A percentile compares a stretch with the other conserved stretches of the same genome.
These are phyloP conservation scores for Phytophthora hybrid DNA, from an alignment of 352 stramenopile species.

Conservation along the genomic window DNA sequence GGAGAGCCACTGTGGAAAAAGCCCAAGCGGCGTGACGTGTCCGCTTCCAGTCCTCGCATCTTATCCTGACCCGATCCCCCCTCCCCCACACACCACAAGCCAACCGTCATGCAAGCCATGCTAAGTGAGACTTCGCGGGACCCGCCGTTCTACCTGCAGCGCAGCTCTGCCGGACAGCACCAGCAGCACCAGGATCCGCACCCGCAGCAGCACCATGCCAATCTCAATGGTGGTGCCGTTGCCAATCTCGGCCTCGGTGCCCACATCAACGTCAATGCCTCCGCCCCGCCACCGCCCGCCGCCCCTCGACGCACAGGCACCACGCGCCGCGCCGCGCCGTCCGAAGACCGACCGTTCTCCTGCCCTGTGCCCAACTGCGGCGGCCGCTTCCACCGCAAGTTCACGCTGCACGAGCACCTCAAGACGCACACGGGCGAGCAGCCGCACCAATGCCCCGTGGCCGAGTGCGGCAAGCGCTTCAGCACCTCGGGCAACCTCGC, in stretches of 20 bases:
- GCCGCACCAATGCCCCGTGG: slow-evolving; percentile 68
- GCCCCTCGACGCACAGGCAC: slow-evolving; percentile 18
- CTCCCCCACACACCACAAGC: neutral
- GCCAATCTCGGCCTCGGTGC: slow-evolving; percentile 38
- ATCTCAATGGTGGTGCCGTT: slow-evolving; percentile 38
- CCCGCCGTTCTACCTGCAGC: slow-evolving; percentile 47
- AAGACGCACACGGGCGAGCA: slow-evolving; percentile 89
- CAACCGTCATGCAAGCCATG: slow-evolving; percentile 44
- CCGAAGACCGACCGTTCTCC: slow-evolving; percentile 42
- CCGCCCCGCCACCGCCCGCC: slow-evolving; percentile 5
- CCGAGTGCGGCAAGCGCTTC: slow-evolving; percentile 68
- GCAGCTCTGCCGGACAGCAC: slow-evolving; percentile 26
- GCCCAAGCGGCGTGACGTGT: slow-evolving; percentile 29
- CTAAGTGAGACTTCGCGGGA: slow-evolving; percentile 39
- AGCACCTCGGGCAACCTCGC: slow-evolving; percentile 69
- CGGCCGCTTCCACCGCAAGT: slow-evolving; percentile 79
- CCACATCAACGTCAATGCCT: slow-evolving; percentile 29
- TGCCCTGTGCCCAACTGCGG: slow-evolving; percentile 53
- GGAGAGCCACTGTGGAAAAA: slow-evolving; percentile 45
- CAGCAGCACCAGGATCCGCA: slow-evolving; percentile 29
- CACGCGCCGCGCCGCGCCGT: slow-evolving; percentile 43
- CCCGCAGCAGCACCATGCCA: slow-evolving; percentile 25
- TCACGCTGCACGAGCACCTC: slow-evolving; percentile 80
- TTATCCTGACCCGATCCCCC: neutral
- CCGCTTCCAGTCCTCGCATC: slow-evolving; percentile 13